A percentile compares a stretch with the other conserved stretches of the same genome.
Evolutionary conservation across 2,329 filamentous ascomycete species (phyloP).

Genomic region (Calycina herbarum): DNA sequence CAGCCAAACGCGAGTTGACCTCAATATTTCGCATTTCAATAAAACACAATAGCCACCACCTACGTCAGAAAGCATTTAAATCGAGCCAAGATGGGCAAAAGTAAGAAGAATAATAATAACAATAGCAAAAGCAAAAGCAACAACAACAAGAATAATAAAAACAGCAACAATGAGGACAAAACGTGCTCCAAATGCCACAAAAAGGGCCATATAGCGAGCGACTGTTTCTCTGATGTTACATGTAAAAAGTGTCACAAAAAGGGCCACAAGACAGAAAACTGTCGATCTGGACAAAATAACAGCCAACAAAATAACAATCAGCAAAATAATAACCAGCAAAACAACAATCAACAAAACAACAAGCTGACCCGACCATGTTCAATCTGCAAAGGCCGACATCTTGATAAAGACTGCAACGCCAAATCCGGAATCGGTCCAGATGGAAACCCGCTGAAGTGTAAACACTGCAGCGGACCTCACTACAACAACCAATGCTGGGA

Average conservation of each 20-base stretch:
- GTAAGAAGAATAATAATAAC: background rate
- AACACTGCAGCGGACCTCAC: background rate
- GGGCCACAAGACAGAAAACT: background rate
- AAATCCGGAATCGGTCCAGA: background rate
- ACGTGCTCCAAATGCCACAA: background rate
- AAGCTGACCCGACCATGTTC: background rate
- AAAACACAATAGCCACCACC: background rate
- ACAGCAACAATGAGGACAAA: background rate
- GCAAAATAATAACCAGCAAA: background rate
- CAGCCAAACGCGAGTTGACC: background rate
- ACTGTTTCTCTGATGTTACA: background rate
- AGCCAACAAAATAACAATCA: background rate
- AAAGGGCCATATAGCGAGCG: background rate
- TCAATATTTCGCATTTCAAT: background rate
- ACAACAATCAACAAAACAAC: background rate
- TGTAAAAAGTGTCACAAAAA: conserved; percentile 5
- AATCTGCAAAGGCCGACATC: conserved; percentile 1
- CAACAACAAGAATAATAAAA: background rate
- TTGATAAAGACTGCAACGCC: conserved; percentile 6
- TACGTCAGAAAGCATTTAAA: background rate
- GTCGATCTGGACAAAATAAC: background rate
- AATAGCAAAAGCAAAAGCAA: background rate
- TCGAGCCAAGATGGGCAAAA: background rate
- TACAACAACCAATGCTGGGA: background rate
- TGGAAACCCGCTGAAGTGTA: background rate